Percentiles rank a stretch among this genome's conserved stretches.
phyloP scores from a whole-genome alignment of 83 land plant species.

The Picea abies region DNA sequence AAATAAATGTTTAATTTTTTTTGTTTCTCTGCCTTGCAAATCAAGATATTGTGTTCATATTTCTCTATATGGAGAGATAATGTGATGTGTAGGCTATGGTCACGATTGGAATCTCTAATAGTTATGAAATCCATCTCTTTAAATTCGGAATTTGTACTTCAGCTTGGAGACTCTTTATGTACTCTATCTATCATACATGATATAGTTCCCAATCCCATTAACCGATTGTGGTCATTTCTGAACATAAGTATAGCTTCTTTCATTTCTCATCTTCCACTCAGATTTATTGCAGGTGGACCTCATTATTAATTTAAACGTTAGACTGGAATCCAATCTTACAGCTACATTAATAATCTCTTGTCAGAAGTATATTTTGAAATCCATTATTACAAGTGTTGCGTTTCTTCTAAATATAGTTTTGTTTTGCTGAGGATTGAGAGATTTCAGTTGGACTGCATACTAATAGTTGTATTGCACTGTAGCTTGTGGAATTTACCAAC shows the following conservation, averaged over 20 bases:
- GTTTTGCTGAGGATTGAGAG: neutral
- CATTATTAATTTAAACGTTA: neutral
- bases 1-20: neutral
- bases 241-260: neutral
- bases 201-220: neutral
- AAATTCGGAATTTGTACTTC: neutral
- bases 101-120: neutral
- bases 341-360: neutral
- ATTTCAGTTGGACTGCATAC: no score
- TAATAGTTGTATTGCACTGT: no score
- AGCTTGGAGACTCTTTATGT: neutral
- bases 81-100: neutral
- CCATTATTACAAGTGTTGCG: neutral
- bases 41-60: neutral
- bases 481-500: no score
- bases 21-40: neutral
- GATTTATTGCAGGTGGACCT: neutral
- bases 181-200: slow-evolving; percentile 4
- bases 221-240: neutral
- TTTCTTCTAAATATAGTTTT: neutral
- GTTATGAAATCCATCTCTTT: no score
- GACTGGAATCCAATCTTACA: neutral
- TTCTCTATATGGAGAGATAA: neutral
- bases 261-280: neutral
- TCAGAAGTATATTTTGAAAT: neutral